Evolutionary conservation across 768 basidiomycete species (phyloP).

Genomic region (Sistotremastrum suecicum): DNA sequence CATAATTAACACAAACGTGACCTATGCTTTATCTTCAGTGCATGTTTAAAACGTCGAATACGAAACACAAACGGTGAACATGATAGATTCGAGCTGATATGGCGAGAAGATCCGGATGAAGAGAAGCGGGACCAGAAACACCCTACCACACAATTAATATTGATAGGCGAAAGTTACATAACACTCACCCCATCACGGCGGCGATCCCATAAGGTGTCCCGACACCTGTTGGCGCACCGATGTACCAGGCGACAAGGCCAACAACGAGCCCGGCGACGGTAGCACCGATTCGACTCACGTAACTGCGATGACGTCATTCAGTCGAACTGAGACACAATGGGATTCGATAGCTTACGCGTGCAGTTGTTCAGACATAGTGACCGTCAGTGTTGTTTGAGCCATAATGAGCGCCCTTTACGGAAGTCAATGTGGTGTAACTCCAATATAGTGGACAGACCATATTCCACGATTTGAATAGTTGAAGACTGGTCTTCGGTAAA

Average conservation of each 20-base stretch:
- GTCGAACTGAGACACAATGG: background rate
- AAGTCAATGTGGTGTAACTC: background rate
- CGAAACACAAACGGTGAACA: constrained; percentile 21
- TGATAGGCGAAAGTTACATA: too few relatives aligned
- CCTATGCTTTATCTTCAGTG: constrained; percentile 11
- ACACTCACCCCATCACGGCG: too few relatives aligned
- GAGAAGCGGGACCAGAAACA: constrained; percentile 31
- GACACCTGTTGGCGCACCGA: constrained; percentile 15
- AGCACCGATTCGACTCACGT: constrained; percentile 29
- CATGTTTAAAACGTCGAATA: background rate
- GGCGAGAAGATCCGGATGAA: constrained; percentile 37
- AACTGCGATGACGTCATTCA: constrained; percentile 12
- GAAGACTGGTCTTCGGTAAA: constrained; percentile 17
- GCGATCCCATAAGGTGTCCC: too few relatives aligned
- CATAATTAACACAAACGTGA: constrained; percentile 29
- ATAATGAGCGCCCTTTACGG: constrained; percentile 37
- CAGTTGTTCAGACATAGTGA: constrained; percentile 45
- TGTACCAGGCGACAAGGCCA: constrained; percentile 38
- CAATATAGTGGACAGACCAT: constrained; percentile 19
- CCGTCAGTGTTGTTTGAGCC: constrained; percentile 42
- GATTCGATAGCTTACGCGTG: constrained; percentile 22
- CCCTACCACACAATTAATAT: constrained; percentile 27
- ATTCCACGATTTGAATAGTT: constrained; percentile 31
- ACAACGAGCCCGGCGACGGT: constrained; percentile 27
- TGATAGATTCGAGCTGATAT: constrained; percentile 21